Percentiles rank a stretch among this genome's conserved stretches.
Conservation (phyloP, 2,329 filamentous ascomycete genomes). For the Diaporthe sp. region DNA sequence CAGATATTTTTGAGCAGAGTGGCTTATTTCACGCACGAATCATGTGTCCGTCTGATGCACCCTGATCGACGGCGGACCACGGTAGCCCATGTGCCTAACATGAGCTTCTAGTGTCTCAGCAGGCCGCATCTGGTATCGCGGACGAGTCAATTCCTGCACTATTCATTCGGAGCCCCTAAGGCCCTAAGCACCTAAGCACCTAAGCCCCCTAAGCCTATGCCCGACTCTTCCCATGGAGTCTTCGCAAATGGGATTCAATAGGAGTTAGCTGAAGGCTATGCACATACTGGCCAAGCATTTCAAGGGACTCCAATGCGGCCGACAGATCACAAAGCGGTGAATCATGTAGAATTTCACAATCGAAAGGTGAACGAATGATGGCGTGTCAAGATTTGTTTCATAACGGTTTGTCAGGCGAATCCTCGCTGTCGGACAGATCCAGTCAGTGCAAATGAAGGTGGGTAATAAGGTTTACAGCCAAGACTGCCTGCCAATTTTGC, state of each 20-base stretch:
- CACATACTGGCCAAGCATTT: neutral
- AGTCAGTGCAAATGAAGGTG: slow-evolving; percentile 19
- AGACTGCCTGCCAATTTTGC: slow-evolving; percentile 15
- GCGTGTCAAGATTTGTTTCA: slow-evolving; percentile 27
- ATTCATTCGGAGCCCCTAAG: neutral
- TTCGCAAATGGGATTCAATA: neutral
- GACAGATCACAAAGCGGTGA: neutral
- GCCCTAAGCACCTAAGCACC: neutral
- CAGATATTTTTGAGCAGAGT: neutral
- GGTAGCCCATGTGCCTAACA: slow-evolving; percentile 3
- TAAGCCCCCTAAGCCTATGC: neutral
- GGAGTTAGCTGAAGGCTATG: neutral
- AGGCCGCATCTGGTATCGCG: slow-evolving; percentile 20
- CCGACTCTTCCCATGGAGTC: neutral
- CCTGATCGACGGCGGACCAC: slow-evolving; percentile 26
- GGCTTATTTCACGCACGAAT: slow-evolving; percentile 30
- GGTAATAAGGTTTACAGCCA: slow-evolving; percentile 24
- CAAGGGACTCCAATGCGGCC: neutral
- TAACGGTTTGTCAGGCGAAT: neutral
- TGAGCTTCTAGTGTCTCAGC: slow-evolving; percentile 26
- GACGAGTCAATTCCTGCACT: slow-evolving; percentile 27
- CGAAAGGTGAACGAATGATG: neutral
- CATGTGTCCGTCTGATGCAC: slow-evolving; percentile 26
- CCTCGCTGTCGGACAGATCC: neutral
- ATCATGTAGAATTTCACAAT: neutral